Evolutionary conservation across 768 basidiomycete species (phyloP), one percentile per base, ranked within the genome.

Genomic region (Pleurotus giganteus): DNA sequence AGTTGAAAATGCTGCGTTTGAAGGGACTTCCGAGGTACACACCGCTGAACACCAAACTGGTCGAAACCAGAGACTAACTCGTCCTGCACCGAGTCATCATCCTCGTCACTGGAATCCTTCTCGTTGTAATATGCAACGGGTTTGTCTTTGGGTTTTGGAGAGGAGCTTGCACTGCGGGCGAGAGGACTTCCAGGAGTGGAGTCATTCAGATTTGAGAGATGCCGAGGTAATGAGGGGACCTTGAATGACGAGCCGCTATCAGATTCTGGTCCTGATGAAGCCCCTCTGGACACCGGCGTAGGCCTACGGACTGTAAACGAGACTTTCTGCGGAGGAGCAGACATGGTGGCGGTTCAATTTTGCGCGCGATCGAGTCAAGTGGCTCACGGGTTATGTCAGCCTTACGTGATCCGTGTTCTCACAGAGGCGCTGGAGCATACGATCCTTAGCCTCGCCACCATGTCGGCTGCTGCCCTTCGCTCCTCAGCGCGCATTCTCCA

Each of bases 271-370:
- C 83, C 85, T 28, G 85, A 79, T 0, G 88, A 88, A 0, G 75
- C 66, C 15, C 79, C 77, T 9, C 88, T 78, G 4, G 88, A 86
- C 0, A 76, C 65, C 0, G 89, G 87, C 0, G 84, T 84, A 0
- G 94, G 94, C 6, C 91, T 80, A 39, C 91, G 83, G 55, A 96
- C 78, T 1, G 88, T 94, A 70, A 96, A 95, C 0, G 93, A 94
- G 36, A 94, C 79, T 59, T 83, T 80, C 53, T 64, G 60, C 9
- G 44, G 23, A 11, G 60, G 29, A 39, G 57, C 54, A 24, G 61
- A 32, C 64, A 65, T 64, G 24, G 60, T 59, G 26, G 57, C 32
- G 31, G 49, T 28, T 19, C 5, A 5, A 2, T 24, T 13, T 17
- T 11, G 49, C 15, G 24, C 24, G 23, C 47, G 34, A 34, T 23